These are phyloP conservation scores for Setomelanomma holmii DNA, from an alignment of 2,329 filamentous ascomycete genomes.

Conservation along the genomic window DNA sequence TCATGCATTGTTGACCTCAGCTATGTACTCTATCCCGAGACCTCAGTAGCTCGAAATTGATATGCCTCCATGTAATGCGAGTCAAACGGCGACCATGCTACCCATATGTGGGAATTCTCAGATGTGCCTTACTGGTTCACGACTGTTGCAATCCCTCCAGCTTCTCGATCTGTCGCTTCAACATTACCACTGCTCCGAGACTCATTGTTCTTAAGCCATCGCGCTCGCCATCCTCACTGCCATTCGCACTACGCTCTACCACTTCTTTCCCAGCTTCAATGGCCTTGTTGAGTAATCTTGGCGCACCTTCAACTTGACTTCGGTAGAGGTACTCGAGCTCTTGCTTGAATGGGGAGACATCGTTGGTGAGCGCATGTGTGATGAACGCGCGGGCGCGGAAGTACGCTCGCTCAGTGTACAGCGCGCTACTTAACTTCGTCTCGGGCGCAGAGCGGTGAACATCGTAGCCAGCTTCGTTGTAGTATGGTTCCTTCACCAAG, in stretches of 20 bases:
- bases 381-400: slow-evolving; percentile 62
- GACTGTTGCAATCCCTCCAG: slow-evolving; percentile 38
- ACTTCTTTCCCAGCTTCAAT: slow-evolving; percentile 53
- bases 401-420: slow-evolving; percentile 63
- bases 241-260: slow-evolving; percentile 47
- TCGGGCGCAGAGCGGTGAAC: slow-evolving; percentile 56
- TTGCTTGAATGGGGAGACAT: slow-evolving; percentile 56
- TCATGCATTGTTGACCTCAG: no score
- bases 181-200: slow-evolving; percentile 55
- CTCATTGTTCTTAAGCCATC: slow-evolving; percentile 58
- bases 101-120: no score
- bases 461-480: slow-evolving; percentile 70
- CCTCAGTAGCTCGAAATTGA: no score
- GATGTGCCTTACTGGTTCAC: no score
- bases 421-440: slow-evolving; percentile 53
- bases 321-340: slow-evolving; percentile 63
- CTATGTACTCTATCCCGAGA: no score
- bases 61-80: neutral
- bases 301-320: slow-evolving; percentile 38
- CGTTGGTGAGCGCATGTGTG: slow-evolving; percentile 52
- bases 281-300: slow-evolving; percentile 53
- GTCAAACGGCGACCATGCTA: neutral
- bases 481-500: slow-evolving; percentile 66
- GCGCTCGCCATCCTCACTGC: slow-evolving; percentile 32
- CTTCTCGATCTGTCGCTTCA: slow-evolving; percentile 49